Evolutionary conservation across 2,329 filamentous ascomycete species (phyloP).

Genomic region (Achaetomium macrosporum): DNA sequence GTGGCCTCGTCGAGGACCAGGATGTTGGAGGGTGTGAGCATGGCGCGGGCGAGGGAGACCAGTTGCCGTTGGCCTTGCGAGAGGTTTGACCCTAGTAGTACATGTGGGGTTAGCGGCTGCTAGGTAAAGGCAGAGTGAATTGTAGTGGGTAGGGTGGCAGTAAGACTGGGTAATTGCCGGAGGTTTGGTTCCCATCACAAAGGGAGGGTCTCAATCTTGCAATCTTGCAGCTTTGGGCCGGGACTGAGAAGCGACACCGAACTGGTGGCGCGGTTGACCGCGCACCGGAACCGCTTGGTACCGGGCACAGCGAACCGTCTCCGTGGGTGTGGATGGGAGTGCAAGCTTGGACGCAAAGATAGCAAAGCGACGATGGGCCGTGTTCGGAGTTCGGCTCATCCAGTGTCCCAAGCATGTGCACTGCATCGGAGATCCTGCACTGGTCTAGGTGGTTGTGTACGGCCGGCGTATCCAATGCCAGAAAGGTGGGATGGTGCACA

Average conservation of each 20-base stretch:
- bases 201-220: neutral
- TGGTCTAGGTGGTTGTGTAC: slow-evolving; percentile 6
- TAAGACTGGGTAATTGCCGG: neutral
- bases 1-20: slow-evolving; percentile 96
- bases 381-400: slow-evolving; percentile 9
- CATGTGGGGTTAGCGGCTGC: neutral
- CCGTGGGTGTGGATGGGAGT: neutral
- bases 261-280: neutral
- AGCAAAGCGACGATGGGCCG: neutral
- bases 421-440: slow-evolving; percentile 23
- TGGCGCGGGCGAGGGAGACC: slow-evolving; percentile 84
- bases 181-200: neutral
- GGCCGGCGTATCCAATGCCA: neutral
- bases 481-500: neutral
- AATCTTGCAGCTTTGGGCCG: slow-evolving; percentile 1
- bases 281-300: slow-evolving; percentile 6
- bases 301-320: neutral
- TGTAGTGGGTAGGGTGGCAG: neutral
- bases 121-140: neutral
- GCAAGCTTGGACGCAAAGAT: neutral
- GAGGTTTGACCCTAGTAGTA: slow-evolving; percentile 74
- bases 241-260: slow-evolving; percentile 4
- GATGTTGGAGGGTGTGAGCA: slow-evolving; percentile 94
- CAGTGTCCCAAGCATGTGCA: slow-evolving; percentile 1
- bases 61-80: slow-evolving; percentile 94